Evolutionary conservation across 108 stramenopile genomes (phyloP), one percentile per base, ranked within the genome.

Genomic region (Aurantiochytrium sp.): DNA sequence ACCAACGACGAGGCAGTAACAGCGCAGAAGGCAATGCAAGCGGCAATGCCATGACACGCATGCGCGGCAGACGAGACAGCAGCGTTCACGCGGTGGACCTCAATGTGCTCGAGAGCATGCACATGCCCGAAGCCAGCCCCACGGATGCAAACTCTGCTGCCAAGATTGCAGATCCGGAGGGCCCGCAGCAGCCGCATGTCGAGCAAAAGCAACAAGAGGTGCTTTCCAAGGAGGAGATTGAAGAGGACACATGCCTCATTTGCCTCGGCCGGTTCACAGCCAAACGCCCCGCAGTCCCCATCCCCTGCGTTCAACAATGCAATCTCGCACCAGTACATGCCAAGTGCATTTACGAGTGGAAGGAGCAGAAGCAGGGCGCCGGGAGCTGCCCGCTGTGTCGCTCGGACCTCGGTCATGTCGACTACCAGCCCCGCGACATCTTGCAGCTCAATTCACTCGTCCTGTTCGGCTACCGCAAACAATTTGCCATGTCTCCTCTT

Each of bases 341-440:
- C 44, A 83, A 83, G 49, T 83, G 73, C 73, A 83, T 83, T 14
- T 83, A 83, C 73, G 73, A 83, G 49, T 83, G 73, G 73, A 45
- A 51, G 44, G 73, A 83, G 19, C 73, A 83, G 49, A 83, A 83
- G 44, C 10, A 51, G 44, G 73, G 47, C 23, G 73, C 73, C 23
- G 73, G 73, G n/a, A 51, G 23, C 25, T 83, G 73, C 73, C 73
- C 73, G 35, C 49, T 83, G 73, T 83, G 73, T 43, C 44, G 73
- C 6, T 83, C 73, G 1, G 73, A 83, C 8, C 73, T 83, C 23
- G 73, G 49, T 43, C 5, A 51, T 16, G 21, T 83, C n/a, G 73
- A 83, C 49, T 83, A 51, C 49, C 44, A 45, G n/a, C 73, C 73
- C 5, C 73, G 23, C 25, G 73, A 83, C 25, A 5, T 83, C 23